phyloP scores from a whole-genome alignment of 2,329 filamentous ascomycete genomes.

The Fusarium nygamai region DNA sequence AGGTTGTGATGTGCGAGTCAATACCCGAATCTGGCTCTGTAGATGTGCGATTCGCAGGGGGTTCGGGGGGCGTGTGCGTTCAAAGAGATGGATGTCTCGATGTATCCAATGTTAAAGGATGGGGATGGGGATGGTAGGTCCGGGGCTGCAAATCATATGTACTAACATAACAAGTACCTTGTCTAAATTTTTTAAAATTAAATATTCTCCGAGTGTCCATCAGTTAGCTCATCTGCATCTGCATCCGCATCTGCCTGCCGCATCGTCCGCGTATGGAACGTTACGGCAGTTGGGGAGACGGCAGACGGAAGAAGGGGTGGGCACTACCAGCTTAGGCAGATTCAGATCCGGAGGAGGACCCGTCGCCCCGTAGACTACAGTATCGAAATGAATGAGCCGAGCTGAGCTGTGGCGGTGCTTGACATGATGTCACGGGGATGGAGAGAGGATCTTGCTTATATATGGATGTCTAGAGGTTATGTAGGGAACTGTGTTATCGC shows the following conservation, averaged over 20 bases:
- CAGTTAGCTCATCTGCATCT: not conserved
- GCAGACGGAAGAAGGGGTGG: not conserved
- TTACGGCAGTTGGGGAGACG: not conserved
- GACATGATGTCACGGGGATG: not conserved
- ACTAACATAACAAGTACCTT: not conserved
- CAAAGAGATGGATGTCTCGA: not conserved
- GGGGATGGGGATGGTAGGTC: not conserved
- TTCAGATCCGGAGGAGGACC: not conserved
- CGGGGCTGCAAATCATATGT: not conserved
- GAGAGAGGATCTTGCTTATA: not conserved
- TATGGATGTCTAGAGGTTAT: not conserved
- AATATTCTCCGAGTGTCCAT: not conserved
- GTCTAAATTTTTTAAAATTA: not conserved
- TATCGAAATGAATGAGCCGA: not conserved
- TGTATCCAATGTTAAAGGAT: not conserved
- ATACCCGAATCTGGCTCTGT: constrained; percentile 13
- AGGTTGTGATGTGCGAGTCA: constrained; percentile 1
- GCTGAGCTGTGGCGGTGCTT: not conserved
- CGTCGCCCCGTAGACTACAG: constrained; percentile 2
- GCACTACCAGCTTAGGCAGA: not conserved
- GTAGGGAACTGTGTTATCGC: not conserved
- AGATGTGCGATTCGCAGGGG: constrained; percentile 16
- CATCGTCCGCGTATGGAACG: not conserved
- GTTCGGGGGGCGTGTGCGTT: constrained; percentile 10
- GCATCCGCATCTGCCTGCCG: not conserved